Conservation (phyloP, 768 basidiomycete species). For the Lactarius sp. region DNA sequence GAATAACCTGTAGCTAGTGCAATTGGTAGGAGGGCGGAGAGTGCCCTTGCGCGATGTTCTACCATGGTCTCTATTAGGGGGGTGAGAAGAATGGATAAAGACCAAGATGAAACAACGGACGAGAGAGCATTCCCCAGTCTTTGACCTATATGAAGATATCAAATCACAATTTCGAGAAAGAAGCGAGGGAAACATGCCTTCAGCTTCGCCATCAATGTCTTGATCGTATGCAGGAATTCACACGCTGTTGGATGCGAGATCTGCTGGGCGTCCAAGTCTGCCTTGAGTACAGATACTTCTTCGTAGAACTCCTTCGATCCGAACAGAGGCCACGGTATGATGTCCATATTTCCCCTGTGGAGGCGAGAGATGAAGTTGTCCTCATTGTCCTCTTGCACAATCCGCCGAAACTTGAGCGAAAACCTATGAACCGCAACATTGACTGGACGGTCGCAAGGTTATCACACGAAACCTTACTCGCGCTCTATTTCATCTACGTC, state of each 20-base stretch:
- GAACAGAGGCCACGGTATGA: conserved; percentile 66
- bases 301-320: conserved; percentile 56
- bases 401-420: conserved; percentile 51
- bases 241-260: conserved; percentile 48
- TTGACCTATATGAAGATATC: conserved; percentile 39
- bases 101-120: conserved; percentile 35
- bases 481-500: conserved; percentile 53
- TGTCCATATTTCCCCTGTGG: conserved; percentile 50
- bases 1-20: conserved; percentile 47
- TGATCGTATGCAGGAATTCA: conserved; percentile 52
- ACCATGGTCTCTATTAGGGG: conserved; percentile 41
- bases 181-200: conserved; percentile 39
- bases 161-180: neutral
- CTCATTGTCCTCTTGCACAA: conserved; percentile 57
- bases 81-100: neutral
- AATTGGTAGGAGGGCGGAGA: conserved; percentile 40
- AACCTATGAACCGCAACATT: conserved; percentile 37
- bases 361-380: conserved; percentile 59
- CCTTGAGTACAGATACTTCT: conserved; percentile 45
- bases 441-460: neutral
- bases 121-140: conserved; percentile 61
- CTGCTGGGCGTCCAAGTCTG: conserved; percentile 43
- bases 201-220: conserved; percentile 62
- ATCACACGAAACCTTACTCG: conserved; percentile 40
- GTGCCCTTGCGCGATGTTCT: conserved; percentile 38